These are phyloP conservation scores for Eimeria necatrix DNA, from an alignment of 169 alveolate genomes.

Conservation along the genomic window DNA sequence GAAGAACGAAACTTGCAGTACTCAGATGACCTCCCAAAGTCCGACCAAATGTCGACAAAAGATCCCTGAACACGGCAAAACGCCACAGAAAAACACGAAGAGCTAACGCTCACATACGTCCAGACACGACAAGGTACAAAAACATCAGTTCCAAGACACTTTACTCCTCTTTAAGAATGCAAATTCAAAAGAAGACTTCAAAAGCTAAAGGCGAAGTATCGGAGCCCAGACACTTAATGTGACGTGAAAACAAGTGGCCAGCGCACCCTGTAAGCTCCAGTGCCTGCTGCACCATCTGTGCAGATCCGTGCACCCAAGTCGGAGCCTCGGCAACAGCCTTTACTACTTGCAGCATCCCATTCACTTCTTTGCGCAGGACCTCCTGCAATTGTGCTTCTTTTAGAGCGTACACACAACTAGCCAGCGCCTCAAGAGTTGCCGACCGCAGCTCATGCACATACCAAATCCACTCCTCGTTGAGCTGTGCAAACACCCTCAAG, in stretches of 20 bases:
- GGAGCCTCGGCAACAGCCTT: conserved; percentile 87
- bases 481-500: conserved; percentile 80
- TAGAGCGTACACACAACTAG: conserved; percentile 93
- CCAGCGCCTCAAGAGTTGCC: conserved; percentile 91
- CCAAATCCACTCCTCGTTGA: conserved; percentile 95
- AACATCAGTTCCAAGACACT: background rate
- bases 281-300: conserved; percentile 79
- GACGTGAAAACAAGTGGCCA: too few relatives aligned
- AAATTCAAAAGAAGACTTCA: too few relatives aligned
- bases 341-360: conserved; percentile 89
- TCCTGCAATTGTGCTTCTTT: conserved; percentile 90
- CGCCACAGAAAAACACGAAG: background rate
- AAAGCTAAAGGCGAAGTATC: too few relatives aligned
- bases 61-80: conserved; percentile 34
- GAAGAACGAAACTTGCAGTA: conserved; percentile 38
- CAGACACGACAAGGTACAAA: background rate
- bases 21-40: conserved; percentile 48
- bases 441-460: conserved; percentile 94
- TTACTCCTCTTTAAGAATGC: background rate
- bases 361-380: conserved; percentile 88
- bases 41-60: conserved; percentile 59
- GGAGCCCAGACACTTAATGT: too few relatives aligned
- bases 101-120: background rate
- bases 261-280: conserved; percentile 78
- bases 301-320: conserved; percentile 77